These are phyloP conservation scores for Fragosphaeria purpurea DNA, from an alignment of 2,329 filamentous ascomycete species.

Conservation along the genomic window DNA sequence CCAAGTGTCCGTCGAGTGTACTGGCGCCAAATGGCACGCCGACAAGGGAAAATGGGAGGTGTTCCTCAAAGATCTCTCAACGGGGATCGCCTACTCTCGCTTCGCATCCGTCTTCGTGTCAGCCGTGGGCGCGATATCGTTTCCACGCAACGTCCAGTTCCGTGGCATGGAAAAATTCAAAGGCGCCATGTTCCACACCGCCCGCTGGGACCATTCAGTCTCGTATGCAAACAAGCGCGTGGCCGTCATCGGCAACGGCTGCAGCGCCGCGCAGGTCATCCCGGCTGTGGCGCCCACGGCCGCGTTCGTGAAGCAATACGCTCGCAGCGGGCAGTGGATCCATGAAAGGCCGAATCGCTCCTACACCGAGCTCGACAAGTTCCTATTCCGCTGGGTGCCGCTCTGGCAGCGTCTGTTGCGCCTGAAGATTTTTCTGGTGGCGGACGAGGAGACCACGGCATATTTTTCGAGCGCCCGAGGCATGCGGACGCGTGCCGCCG, in stretches of 20 bases:
- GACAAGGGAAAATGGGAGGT: slow-evolving; percentile 36
- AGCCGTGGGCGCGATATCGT: slow-evolving; percentile 17
- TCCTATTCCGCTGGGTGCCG: slow-evolving; percentile 16
- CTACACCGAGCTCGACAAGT: slow-evolving; percentile 12
- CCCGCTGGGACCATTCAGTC: slow-evolving; percentile 46
- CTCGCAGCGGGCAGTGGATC: slow-evolving; percentile 18
- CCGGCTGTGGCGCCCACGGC: slow-evolving; percentile 26
- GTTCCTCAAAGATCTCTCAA: slow-evolving; percentile 21
- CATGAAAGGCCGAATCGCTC: slow-evolving; percentile 16
- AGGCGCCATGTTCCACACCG: slow-evolving; percentile 47
- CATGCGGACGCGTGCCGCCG: slow-evolving; percentile 3
- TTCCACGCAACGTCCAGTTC: slow-evolving; percentile 35
- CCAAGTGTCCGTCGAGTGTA: slow-evolving; percentile 13
- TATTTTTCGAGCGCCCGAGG: slow-evolving; percentile 10
- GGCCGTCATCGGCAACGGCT: slow-evolving; percentile 54
- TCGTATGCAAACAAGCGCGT: slow-evolving; percentile 46
- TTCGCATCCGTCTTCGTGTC: slow-evolving; percentile 16
- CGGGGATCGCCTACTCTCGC: no score
- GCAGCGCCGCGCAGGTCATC: slow-evolving; percentile 51
- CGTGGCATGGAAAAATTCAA: slow-evolving; percentile 49
- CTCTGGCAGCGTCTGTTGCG: slow-evolving; percentile 13
- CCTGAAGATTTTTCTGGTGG: slow-evolving; percentile 15
- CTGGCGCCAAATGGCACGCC: slow-evolving; percentile 15
- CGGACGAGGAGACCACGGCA: slow-evolving; percentile 13
- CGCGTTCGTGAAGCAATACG: slow-evolving; percentile 14